Percentiles rank a stretch among this genome's conserved stretches.
phyloP scores from a whole-genome alignment of 2,329 filamentous ascomycete species.

The Stagonosporopsis cucurbitacearum region DNA sequence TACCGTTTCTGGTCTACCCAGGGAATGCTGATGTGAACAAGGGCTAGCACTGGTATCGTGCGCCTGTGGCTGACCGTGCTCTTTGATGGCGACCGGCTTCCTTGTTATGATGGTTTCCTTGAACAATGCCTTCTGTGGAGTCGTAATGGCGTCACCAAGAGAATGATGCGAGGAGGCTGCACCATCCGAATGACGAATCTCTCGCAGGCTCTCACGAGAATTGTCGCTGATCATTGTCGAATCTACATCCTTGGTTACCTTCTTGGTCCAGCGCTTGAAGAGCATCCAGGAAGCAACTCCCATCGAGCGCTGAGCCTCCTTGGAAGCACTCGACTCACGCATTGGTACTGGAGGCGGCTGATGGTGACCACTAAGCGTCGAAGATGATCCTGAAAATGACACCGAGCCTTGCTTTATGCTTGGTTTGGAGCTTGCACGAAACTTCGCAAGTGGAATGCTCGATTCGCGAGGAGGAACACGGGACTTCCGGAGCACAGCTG shows the following conservation, averaged over 20 bases:
- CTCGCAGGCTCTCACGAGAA: conserved; percentile 11
- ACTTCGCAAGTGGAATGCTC: conserved; percentile 26
- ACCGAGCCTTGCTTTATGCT: conserved; percentile 30
- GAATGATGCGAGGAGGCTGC: conserved; percentile 2
- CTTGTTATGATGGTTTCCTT: conserved; percentile 17
- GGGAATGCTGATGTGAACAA: conserved; percentile 19
- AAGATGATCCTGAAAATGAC: conserved; percentile 33
- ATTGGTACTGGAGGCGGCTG: conserved; percentile 36
- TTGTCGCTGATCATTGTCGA: conserved; percentile 7
- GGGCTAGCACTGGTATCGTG: conserved; percentile 3
- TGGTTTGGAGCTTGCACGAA: conserved; percentile 30
- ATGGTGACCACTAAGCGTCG: conserved; percentile 25
- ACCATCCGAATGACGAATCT: background rate
- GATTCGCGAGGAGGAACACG: conserved; percentile 24
- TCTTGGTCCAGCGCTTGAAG: conserved; percentile 28
- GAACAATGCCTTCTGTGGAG: conserved; percentile 21
- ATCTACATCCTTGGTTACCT: conserved; percentile 14
- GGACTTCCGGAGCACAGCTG: conserved; percentile 22
- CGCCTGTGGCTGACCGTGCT: conserved; percentile 9
- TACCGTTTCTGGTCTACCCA: conserved; percentile 21
- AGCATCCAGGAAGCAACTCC: conserved; percentile 38
- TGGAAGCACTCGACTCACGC: conserved; percentile 42
- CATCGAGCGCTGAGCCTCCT: conserved; percentile 40
- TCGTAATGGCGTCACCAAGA: conserved; percentile 12
- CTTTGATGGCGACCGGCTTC: conserved; percentile 3